These are phyloP conservation scores for Pseudonitzschia multiseries DNA, from an alignment of 108 stramenopile species.

Conservation along the genomic window DNA sequence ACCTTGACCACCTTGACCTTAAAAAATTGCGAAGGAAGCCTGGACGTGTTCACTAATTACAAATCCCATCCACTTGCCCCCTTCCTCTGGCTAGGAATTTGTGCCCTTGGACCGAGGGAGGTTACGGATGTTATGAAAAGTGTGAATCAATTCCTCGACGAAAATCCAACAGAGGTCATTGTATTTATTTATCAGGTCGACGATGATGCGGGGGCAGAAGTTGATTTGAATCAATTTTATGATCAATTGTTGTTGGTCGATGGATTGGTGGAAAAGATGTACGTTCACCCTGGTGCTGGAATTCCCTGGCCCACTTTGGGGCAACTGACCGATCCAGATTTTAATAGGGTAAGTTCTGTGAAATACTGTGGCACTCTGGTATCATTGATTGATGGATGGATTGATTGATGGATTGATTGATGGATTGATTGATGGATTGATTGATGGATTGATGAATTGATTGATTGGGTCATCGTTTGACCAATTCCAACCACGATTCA, in stretches of 20 bases:
- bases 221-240: constrained; percentile 36
- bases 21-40: no score
- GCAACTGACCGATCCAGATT: constrained; percentile 36
- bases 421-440: no score
- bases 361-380: no score
- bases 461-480: constrained; percentile 1
- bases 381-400: no score
- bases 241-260: constrained; percentile 20
- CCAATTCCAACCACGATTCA: background rate
- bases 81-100: constrained; percentile 15
- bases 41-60: background rate
- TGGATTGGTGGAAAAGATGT: constrained; percentile 35
- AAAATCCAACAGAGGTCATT: constrained; percentile 59
- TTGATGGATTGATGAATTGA: no score
- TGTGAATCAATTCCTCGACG: constrained; percentile 49
- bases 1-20: no score
- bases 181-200: constrained; percentile 60
- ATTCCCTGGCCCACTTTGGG: constrained; percentile 61
- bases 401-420: no score
- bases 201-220: constrained; percentile 37
- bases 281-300: constrained; percentile 18
- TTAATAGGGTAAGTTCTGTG: constrained; percentile 39
- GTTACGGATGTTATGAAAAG: constrained; percentile 45
- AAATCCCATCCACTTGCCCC: background rate
- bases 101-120: constrained; percentile 54